Conservation (phyloP, 352 stramenopile species). For the Pythium volutum region DNA sequence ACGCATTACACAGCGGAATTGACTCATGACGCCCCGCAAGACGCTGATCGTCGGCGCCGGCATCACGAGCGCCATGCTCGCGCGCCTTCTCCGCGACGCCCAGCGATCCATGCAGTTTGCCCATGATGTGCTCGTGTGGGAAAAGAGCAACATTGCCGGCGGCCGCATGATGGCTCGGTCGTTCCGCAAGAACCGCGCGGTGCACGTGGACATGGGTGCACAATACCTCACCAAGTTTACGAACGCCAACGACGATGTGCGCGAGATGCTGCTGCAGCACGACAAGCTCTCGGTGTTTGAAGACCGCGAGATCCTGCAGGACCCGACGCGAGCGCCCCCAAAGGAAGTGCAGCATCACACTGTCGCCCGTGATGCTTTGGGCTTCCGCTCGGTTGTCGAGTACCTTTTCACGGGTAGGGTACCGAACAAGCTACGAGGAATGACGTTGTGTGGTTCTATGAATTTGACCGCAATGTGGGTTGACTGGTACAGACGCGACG, state of each 20-base stretch:
- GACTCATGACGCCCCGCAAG: slow-evolving; percentile 25
- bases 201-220: slow-evolving; percentile 65
- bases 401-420: slow-evolving; percentile 40
- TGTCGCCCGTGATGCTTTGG: slow-evolving; percentile 37
- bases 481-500: slow-evolving; percentile 29
- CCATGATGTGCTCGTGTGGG: slow-evolving; percentile 53
- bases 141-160: slow-evolving; percentile 66
- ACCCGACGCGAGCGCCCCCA: slow-evolving; percentile 33
- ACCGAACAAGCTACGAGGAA: too few species aligned
- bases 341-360: slow-evolving; percentile 32
- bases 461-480: not conserved
- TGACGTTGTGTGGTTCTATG: not conserved
- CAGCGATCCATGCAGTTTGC: slow-evolving; percentile 13
- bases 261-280: slow-evolving; percentile 32
- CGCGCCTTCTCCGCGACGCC: slow-evolving; percentile 48
- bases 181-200: slow-evolving; percentile 49
- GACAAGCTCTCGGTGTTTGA: slow-evolving; percentile 39
- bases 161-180: slow-evolving; percentile 66
- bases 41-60: slow-evolving; percentile 63
- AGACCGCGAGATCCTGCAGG: slow-evolving; percentile 47
- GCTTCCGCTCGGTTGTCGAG: slow-evolving; percentile 57
- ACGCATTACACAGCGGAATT: not conserved
- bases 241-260: slow-evolving; percentile 47
- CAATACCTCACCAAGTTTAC: slow-evolving; percentile 66
- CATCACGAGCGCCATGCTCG: slow-evolving; percentile 52